phyloP scores from a whole-genome alignment of 1,284 basidiomycete genomes.

The Tilletia caries region DNA sequence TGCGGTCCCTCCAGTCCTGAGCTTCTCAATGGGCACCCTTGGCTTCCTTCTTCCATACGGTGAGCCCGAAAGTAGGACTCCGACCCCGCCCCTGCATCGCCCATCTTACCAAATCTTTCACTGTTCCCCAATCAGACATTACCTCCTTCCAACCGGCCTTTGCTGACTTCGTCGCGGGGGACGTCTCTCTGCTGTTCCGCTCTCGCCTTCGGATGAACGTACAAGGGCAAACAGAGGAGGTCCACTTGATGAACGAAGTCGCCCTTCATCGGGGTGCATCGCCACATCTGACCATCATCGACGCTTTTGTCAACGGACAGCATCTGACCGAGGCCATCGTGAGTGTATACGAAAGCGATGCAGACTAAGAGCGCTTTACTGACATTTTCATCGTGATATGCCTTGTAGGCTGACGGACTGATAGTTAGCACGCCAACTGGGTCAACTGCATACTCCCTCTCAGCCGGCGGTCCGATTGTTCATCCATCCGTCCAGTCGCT shows the following conservation, averaged over 20 bases:
- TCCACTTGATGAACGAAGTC: slow-evolving; percentile 98
- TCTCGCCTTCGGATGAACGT: slow-evolving; percentile 4
- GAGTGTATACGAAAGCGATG: slow-evolving; percentile 56
- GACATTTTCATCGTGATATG: background rate
- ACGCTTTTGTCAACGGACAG: slow-evolving; percentile 90
- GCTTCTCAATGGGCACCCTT: slow-evolving; percentile 92
- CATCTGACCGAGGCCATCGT: slow-evolving; percentile 93
- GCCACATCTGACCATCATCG: slow-evolving; percentile 88
- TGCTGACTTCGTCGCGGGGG: slow-evolving; percentile 33
- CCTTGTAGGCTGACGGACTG: slow-evolving; percentile 77
- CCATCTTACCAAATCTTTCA: slow-evolving; percentile 57
- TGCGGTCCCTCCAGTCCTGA: slow-evolving; percentile 87
- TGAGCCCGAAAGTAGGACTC: slow-evolving; percentile 58
- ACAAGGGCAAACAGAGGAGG: slow-evolving; percentile 59
- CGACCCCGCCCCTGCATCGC: slow-evolving; percentile 66
- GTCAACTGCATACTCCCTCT: slow-evolving; percentile 93
- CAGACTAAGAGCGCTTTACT: background rate
- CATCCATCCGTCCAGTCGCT: slow-evolving; percentile 87
- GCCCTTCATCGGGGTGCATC: slow-evolving; percentile 85
- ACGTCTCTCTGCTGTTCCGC: slow-evolving; percentile 32
- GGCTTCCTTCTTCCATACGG: slow-evolving; percentile 92
- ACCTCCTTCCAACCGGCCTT: slow-evolving; percentile 33
- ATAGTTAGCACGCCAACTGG: slow-evolving; percentile 95
- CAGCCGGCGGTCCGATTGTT: slow-evolving; percentile 91
- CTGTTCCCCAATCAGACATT: slow-evolving; percentile 36